A percentile compares a stretch with the other conserved stretches of the same genome.
These are phyloP conservation scores for Aegilops bicornis DNA, from an alignment of 176 grass and related monocot species.

Conservation along the genomic window DNA sequence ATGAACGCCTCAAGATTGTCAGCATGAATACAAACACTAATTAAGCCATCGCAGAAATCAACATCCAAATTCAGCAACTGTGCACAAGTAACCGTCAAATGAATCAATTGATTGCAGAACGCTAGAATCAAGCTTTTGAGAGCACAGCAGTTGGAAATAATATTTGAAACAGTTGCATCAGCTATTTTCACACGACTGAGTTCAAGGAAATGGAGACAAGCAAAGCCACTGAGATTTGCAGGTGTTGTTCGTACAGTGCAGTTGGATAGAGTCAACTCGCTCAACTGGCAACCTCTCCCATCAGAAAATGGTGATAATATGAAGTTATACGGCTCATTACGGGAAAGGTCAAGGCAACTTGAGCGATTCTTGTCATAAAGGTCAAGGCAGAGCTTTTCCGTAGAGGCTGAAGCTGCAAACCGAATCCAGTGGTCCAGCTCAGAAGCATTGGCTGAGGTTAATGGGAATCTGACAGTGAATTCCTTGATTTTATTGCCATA, in stretches of 20 bases:
- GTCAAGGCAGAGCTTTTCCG: neutral
- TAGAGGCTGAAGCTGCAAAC: neutral
- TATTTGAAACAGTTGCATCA: neutral
- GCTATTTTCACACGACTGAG: neutral
- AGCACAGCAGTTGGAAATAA: slow-evolving; percentile 12
- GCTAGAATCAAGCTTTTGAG: neutral
- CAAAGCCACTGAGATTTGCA: slow-evolving; percentile 21
- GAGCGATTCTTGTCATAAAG: neutral
- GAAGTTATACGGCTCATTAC: neutral
- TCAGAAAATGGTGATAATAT: neutral
- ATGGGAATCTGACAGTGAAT: slow-evolving; percentile 1
- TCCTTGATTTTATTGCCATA: neutral
- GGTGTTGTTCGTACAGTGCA: neutral
- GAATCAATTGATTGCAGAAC: neutral
- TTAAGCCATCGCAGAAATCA: neutral
- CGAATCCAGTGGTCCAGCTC: neutral
- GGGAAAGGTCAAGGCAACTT: neutral
- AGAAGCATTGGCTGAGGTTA: slow-evolving; percentile 12
- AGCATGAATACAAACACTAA: slow-evolving; percentile 6
- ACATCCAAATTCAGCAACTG: neutral
- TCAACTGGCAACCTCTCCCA: neutral
- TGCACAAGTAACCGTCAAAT: neutral
- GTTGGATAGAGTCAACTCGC: neutral
- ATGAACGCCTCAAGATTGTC: neutral
- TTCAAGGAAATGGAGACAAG: neutral